Base-by-base conservation (phyloP, 2,329 filamentous ascomycete species). In the Penicillium freii region DNA sequence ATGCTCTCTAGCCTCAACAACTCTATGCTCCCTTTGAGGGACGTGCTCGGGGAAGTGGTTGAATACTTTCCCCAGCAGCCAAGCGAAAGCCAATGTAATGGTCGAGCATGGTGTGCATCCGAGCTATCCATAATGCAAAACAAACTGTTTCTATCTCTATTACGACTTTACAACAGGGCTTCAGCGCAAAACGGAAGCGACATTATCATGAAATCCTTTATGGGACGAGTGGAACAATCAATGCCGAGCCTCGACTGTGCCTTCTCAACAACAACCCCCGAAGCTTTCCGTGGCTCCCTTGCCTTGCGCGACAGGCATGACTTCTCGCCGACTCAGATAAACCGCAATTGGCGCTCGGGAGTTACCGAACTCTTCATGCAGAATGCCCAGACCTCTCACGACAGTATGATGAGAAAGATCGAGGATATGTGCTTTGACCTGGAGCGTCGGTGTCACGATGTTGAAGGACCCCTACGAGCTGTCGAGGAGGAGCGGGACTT, bases 371-470 rank as follows among this genome's bases (percentile, higher is more conserved):
- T 78, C 13, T 70, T 86, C n/a, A 67, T 73, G 31, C 67, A 72
- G 25, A 73, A 75, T 61, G 74, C 78, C 15, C 71, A 70, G 15
- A 71, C 74, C 27, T 78, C 81, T 33, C 73, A 81, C 8, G 74
- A 80, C n/a, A 71, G 69, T 2, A 70, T 86, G 9, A 68, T 82
- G 29, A 73, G 75, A 10, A 75, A 80, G 21, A 78, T 86, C 17
- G 75, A 78, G 17, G 76, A 81, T 34, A 78, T 82, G 13, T 86
- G 83, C 63, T 75, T 78, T 25, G 82, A 84, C 55, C 73, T 87
- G 1, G 84, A 87, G 62, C 71, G 71, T 10, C 78, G 84, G 8
- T 87, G 84, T 64, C 76, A 80, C 34, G 77, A 77, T 33, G 75
- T 82, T 2, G 84, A 87, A 69, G 75, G 75, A 48, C 84, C 84